phyloP scores from a whole-genome alignment of 2,329 filamentous ascomycete species.

The Decorospora gaudefroyi region DNA sequence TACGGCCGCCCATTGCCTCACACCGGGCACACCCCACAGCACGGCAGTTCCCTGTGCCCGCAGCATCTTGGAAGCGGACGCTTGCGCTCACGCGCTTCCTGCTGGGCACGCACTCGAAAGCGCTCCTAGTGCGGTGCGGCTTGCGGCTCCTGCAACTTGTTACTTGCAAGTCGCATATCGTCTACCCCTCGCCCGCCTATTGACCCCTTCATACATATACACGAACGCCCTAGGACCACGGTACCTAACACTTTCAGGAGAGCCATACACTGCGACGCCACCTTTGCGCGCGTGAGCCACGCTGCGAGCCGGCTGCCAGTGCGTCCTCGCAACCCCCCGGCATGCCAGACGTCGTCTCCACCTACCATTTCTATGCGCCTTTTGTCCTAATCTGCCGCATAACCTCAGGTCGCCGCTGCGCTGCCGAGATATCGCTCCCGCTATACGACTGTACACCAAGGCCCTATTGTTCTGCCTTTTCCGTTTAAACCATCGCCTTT shows the following conservation, averaged over 20 bases:
- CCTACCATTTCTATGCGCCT: constrained; percentile 41
- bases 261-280: constrained; percentile 27
- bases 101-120: constrained; percentile 20
- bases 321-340: constrained; percentile 35
- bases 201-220: constrained; percentile 34
- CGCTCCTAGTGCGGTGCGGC: constrained; percentile 28
- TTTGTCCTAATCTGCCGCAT: constrained; percentile 43
- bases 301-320: constrained; percentile 34
- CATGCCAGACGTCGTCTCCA: constrained; percentile 43
- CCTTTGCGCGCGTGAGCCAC: constrained; percentile 47
- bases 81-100: constrained; percentile 31
- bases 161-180: constrained; percentile 30
- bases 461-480: constrained; percentile 25
- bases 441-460: constrained; percentile 36
- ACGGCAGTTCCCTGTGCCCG: constrained; percentile 46
- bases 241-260: constrained; percentile 24
- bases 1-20: constrained; percentile 27
- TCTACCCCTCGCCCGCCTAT: constrained; percentile 29
- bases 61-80: constrained; percentile 33
- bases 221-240: constrained; percentile 17
- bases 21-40: constrained; percentile 45
- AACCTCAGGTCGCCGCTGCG: constrained; percentile 41
- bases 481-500: constrained; percentile 18
- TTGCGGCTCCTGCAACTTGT: constrained; percentile 38
- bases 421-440: constrained; percentile 44